A percentile compares a stretch with the other conserved stretches of the same genome.
Conservation (phyloP, 2,329 filamentous ascomycete species). For the Fusarium coicis region DNA sequence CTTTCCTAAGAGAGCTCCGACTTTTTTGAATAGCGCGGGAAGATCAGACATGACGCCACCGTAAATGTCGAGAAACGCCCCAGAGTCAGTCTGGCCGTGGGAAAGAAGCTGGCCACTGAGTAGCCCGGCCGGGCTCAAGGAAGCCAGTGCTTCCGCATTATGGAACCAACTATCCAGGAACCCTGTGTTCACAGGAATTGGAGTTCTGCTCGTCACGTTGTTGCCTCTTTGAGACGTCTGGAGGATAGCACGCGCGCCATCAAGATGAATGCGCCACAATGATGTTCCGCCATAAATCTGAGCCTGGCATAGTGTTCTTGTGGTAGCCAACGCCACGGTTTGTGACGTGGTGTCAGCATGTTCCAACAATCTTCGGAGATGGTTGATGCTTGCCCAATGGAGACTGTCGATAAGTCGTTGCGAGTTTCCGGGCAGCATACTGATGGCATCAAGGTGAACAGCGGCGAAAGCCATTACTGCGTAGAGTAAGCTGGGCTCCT, state of each 20-base stretch:
- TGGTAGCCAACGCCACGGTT: constrained; percentile 20
- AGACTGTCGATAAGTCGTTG: constrained; percentile 11
- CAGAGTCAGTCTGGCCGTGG: not conserved
- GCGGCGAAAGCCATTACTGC: constrained; percentile 29
- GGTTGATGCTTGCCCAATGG: constrained; percentile 11
- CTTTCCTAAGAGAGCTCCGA: constrained; percentile 7
- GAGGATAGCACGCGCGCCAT: constrained; percentile 22
- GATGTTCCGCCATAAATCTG: constrained; percentile 30
- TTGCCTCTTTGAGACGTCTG: not conserved
- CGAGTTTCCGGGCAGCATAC: not conserved
- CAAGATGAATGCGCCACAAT: constrained; percentile 24
- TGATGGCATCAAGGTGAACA: constrained; percentile 14
- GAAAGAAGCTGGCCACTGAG: not conserved
- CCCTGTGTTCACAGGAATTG: not conserved
- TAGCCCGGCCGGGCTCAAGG: constrained; percentile 16
- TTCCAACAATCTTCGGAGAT: constrained; percentile 3
- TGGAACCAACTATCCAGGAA: constrained; percentile 33
- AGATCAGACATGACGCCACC: constrained; percentile 31
- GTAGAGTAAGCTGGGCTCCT: constrained; percentile 25
- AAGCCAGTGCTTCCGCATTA: constrained; percentile 29
- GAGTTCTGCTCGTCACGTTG: accelerated
- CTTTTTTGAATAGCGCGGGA: constrained; percentile 17
- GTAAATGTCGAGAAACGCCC: constrained; percentile 17
- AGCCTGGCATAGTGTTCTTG: constrained; percentile 25
- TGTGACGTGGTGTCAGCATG: not conserved